phyloP scores from a whole-genome alignment of 495 filamentous ascomycete species.

The Penicillium tannophilum region DNA sequence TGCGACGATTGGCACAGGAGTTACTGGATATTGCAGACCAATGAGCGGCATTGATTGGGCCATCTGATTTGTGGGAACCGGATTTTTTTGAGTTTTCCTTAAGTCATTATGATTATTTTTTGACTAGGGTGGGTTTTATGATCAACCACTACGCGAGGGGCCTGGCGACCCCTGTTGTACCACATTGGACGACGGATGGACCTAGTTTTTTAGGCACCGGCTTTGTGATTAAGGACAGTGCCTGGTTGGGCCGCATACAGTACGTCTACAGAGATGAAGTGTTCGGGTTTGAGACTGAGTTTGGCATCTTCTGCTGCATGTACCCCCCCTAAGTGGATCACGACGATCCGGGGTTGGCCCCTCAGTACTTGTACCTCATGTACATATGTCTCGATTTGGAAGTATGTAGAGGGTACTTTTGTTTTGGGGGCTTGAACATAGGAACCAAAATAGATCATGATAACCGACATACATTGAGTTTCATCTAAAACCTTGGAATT shows the following conservation, averaged over 20 bases:
- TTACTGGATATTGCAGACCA: constrained; percentile 45
- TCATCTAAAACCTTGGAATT: not conserved
- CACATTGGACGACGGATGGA: not conserved
- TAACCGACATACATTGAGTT: not conserved
- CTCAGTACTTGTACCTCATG: constrained; percentile 1
- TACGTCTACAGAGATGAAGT: not conserved
- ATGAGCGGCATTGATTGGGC: constrained; percentile 13
- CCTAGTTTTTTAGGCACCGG: constrained; percentile 16
- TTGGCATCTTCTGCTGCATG: constrained; percentile 14
- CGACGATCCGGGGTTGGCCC: constrained; percentile 30
- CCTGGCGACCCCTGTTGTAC: not conserved
- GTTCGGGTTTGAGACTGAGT: not conserved
- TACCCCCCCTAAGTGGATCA: constrained; percentile 19
- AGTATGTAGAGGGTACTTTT: not conserved
- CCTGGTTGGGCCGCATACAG: constrained; percentile 11
- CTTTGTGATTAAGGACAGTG: constrained; percentile 2
- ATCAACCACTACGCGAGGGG: not conserved
- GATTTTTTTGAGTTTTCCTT: not conserved
- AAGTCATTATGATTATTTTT: constrained; percentile 3
- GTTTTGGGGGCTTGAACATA: not conserved
- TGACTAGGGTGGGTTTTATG: not conserved
- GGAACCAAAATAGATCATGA: not conserved
- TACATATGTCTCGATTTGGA: not conserved
- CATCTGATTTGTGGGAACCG: not conserved
- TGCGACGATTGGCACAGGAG: constrained; percentile 73